phyloP scores from a whole-genome alignment of 2,329 filamentous ascomycete species.

The Chaetothyriales sp. region DNA sequence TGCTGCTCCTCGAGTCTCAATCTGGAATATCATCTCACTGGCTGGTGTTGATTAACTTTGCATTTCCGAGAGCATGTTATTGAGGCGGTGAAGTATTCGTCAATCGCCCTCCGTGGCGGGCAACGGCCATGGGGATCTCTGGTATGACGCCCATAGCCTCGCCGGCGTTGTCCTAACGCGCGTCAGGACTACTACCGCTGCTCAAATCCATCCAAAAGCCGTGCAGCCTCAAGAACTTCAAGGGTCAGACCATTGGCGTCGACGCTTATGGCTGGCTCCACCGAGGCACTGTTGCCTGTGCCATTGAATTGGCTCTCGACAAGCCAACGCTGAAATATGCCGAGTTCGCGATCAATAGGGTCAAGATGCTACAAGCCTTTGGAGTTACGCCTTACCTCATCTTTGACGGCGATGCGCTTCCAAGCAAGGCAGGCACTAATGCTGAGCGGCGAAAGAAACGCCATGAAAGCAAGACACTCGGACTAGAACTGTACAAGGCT shows the following conservation, averaged over 20 bases:
- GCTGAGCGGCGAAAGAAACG: slow-evolving; percentile 59
- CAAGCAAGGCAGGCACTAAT: slow-evolving; percentile 85
- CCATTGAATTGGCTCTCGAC: slow-evolving; percentile 75
- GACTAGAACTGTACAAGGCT: slow-evolving; percentile 65
- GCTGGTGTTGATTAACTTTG: neutral
- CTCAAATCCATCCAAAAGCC: slow-evolving; percentile 94
- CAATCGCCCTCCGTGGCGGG: neutral
- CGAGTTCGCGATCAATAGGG: slow-evolving; percentile 76
- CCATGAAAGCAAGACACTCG: slow-evolving; percentile 60
- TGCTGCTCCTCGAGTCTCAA: neutral
- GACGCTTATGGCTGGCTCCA: slow-evolving; percentile 98
- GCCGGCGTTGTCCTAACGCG: neutral
- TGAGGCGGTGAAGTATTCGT: neutral
- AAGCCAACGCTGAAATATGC: slow-evolving; percentile 87
- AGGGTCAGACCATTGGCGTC: slow-evolving; percentile 79
- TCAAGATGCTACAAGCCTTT: slow-evolving; percentile 87
- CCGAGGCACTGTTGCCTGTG: slow-evolving; percentile 78
- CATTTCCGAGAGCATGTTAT: neutral
- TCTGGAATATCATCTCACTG: neutral
- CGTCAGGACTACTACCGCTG: slow-evolving; percentile 65
- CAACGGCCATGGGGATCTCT: slow-evolving; percentile 31
- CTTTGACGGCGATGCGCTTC: slow-evolving; percentile 89
- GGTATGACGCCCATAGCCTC: slow-evolving; percentile 19
- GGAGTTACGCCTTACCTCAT: slow-evolving; percentile 89
- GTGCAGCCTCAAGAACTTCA: slow-evolving; percentile 71